Conservation (phyloP, 345 rosid genomes). For the Theobroma cacao region DNA sequence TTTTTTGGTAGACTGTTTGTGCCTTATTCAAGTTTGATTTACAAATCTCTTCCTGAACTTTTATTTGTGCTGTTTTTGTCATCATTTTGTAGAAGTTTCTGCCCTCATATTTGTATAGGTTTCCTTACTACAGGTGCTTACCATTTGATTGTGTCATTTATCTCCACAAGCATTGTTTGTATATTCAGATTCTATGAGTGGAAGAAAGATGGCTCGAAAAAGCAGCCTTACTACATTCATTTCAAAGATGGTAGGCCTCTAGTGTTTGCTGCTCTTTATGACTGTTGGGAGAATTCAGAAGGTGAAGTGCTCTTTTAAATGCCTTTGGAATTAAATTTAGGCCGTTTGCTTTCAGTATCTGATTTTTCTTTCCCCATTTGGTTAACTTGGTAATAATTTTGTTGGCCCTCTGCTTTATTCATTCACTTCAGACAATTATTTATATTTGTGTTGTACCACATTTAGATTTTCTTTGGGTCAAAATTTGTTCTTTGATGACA, state of each 20-base stretch:
- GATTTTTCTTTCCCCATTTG: neutral
- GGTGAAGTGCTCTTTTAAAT: slow-evolving; percentile 36
- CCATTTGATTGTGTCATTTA: neutral
- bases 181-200: slow-evolving; percentile 85
- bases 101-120: neutral
- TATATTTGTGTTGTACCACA: neutral
- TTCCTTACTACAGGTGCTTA: neutral
- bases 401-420: neutral
- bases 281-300: slow-evolving; percentile 75
- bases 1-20: neutral
- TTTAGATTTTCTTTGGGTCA: too few species aligned
- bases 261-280: slow-evolving; percentile 87
- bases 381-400: neutral
- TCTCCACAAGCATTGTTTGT: neutral
- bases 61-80: neutral
- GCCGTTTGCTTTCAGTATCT: neutral
- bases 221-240: slow-evolving; percentile 88
- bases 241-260: slow-evolving; percentile 83
- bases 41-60: neutral
- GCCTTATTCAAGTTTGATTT: neutral
- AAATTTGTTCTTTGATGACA: neutral
- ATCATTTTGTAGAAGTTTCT: neutral
- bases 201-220: slow-evolving; percentile 88
- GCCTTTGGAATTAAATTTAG: neutral
- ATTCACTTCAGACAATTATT: neutral